Percentiles rank a stretch among this genome's conserved stretches.
Conservation (phyloP, 495 filamentous ascomycete genomes). For the Astrocystis sublimbata region DNA sequence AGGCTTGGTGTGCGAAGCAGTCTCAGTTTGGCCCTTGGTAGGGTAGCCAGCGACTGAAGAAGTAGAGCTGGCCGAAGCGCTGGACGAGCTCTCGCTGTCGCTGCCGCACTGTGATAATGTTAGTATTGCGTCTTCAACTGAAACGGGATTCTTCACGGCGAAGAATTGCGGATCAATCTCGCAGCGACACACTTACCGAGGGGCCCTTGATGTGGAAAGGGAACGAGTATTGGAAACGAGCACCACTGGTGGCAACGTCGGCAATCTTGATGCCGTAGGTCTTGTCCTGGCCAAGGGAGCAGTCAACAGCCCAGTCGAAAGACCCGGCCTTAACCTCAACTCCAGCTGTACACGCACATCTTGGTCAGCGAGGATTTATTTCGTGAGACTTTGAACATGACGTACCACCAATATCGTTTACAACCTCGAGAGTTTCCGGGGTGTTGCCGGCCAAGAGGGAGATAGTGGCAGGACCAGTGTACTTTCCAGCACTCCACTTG, state of each 20-base stretch:
- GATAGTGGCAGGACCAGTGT: constrained; percentile 35
- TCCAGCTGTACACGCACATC: constrained; percentile 27
- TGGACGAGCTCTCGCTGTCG: constrained; percentile 21
- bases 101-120: constrained; percentile 1
- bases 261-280: constrained; percentile 50
- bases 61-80: constrained; percentile 9
- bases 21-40: background rate
- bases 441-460: constrained; percentile 41
- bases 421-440: constrained; percentile 27
- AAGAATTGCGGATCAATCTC: background rate
- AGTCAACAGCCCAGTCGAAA: constrained; percentile 43
- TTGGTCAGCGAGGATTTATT: background rate
- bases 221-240: constrained; percentile 53
- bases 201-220: constrained; percentile 46
- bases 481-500: constrained; percentile 28
- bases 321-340: constrained; percentile 32
- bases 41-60: background rate
- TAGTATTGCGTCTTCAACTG: constrained; percentile 6
- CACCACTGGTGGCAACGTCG: constrained; percentile 29
- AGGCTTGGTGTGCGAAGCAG: background rate
- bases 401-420: constrained; percentile 44
- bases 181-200: constrained; percentile 20
- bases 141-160: background rate
- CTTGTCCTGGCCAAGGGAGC: constrained; percentile 35
- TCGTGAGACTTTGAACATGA: constrained; percentile 16